phyloP scores from a whole-genome alignment of 768 basidiomycete genomes.

The Gymnopilus junonius region DNA sequence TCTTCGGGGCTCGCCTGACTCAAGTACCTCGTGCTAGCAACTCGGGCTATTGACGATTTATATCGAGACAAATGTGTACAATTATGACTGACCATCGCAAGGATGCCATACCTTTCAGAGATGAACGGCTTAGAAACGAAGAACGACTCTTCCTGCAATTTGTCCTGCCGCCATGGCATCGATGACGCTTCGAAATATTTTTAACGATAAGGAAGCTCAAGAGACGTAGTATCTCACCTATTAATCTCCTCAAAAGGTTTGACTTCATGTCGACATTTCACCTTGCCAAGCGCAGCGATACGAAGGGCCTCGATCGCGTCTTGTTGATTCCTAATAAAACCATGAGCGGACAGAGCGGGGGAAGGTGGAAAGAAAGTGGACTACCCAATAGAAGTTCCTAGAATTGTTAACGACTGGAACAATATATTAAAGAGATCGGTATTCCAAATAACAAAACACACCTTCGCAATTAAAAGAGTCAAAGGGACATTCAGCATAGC shows the following conservation, averaged over 20 bases:
- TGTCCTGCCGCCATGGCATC: constrained; percentile 33
- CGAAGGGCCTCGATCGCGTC: constrained; percentile 80
- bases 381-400: constrained; percentile 45
- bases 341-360: constrained; percentile 7
- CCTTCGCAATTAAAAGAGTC: constrained; percentile 38
- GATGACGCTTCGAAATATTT: constrained; percentile 24
- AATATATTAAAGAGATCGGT: background rate
- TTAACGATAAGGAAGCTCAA: background rate
- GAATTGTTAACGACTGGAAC: constrained; percentile 34
- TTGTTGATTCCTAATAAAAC: constrained; percentile 62
- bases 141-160: constrained; percentile 35
- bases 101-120: background rate
- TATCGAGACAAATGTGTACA: background rate
- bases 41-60: background rate
- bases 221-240: constrained; percentile 38
- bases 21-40: background rate
- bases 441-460: constrained; percentile 12
- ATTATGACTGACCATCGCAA: too few species aligned
- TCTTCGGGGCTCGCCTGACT: background rate
- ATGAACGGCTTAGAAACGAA: constrained; percentile 27
- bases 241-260: constrained; percentile 54
- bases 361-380: background rate
- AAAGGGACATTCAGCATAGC: constrained; percentile 61
- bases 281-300: constrained; percentile 70
- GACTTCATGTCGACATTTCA: constrained; percentile 57